phyloP scores from a whole-genome alignment of 257 asterid species.

The Plantago major region DNA sequence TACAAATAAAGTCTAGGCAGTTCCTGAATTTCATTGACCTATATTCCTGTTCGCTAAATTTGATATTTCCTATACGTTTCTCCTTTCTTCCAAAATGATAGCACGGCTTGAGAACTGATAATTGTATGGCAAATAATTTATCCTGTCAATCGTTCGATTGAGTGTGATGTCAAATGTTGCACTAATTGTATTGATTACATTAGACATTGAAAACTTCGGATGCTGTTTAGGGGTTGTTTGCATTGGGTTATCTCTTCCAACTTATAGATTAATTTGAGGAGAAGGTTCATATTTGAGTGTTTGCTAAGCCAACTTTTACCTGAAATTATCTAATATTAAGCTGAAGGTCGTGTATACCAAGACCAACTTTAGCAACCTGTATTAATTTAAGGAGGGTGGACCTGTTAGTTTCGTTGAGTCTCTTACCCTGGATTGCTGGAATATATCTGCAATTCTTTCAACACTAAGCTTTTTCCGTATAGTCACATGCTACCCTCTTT shows the following conservation, averaged over 20 bases:
- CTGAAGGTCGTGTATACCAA: too few species aligned
- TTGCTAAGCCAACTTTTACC: too few species aligned
- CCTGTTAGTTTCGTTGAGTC: too few species aligned
- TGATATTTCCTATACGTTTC: not conserved
- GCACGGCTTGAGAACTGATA: slow-evolving; percentile 2
- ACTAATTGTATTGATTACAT: not conserved
- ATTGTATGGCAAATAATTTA: slow-evolving; percentile 1
- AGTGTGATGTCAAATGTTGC: not conserved
- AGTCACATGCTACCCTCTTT: not conserved
- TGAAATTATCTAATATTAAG: too few species aligned
- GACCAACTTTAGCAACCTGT: too few species aligned
- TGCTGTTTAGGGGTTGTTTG: not conserved
- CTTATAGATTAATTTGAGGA: too few species aligned
- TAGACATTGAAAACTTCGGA: not conserved
- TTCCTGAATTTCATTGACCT: not conserved
- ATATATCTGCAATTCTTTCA: not conserved
- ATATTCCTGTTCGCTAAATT: not conserved
- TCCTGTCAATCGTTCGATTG: not conserved
- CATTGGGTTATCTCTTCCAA: not conserved
- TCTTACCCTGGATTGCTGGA: not conserved
- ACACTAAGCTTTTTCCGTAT: not conserved
- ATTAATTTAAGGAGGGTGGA: too few species aligned
- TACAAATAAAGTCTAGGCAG: not conserved
- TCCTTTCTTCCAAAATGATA: slow-evolving; percentile 1
- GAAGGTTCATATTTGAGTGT: too few species aligned